Conservation (phyloP, 169 alveolate genomes). For the Cryptosporidium canis region DNA sequence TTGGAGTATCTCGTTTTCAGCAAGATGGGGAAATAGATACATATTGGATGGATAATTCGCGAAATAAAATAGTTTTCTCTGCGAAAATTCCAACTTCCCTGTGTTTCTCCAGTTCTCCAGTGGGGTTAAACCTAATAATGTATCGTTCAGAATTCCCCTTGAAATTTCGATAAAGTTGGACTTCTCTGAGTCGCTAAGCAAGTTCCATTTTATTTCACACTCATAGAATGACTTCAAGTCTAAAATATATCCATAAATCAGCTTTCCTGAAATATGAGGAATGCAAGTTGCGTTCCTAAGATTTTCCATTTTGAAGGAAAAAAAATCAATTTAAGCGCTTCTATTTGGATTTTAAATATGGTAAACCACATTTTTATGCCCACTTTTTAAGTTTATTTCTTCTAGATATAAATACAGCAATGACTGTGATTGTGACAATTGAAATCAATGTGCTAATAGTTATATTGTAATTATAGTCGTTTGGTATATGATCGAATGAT, state of each 20-base stretch:
- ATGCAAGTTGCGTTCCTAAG: conserved; percentile 6
- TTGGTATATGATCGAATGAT: conserved; percentile 19
- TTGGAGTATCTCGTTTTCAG: conserved; percentile 16
- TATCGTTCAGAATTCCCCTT: neutral
- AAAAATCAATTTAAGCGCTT: neutral
- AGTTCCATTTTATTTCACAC: conserved; percentile 33
- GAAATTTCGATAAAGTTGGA: neutral
- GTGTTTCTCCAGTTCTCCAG: neutral
- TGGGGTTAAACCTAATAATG: conserved; percentile 1
- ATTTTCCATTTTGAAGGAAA: neutral
- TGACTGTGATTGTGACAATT: neutral
- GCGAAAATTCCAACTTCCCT: neutral
- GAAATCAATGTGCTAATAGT: neutral
- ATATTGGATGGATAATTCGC: conserved; percentile 26
- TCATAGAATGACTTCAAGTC: conserved; percentile 19
- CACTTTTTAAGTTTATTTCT: conserved; percentile 6
- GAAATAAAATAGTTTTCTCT: conserved; percentile 22
- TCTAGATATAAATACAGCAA: neutral
- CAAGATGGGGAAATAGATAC: conserved; percentile 17
- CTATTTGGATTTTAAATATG: neutral
- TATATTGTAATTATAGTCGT: conserved; percentile 14
- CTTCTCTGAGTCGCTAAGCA: neutral
- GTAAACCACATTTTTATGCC: neutral
- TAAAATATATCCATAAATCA: conserved; percentile 3
- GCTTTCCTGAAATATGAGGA: conserved; percentile 56